phyloP scores from a whole-genome alignment of 768 basidiomycete species.

The Lactarius vividus region DNA sequence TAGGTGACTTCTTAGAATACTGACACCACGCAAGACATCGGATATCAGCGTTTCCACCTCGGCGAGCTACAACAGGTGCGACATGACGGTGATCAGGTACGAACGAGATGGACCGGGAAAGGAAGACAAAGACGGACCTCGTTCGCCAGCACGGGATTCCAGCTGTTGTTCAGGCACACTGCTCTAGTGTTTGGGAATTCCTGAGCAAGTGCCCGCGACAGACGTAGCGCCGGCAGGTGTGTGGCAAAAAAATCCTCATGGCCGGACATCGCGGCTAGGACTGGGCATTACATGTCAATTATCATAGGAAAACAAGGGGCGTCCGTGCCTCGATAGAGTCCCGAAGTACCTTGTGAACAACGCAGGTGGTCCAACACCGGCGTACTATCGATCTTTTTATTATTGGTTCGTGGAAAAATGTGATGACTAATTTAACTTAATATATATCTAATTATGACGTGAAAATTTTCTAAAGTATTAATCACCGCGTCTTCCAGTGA shows the following conservation, averaged over 20 bases:
- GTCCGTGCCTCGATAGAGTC: neutral
- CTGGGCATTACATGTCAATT: neutral
- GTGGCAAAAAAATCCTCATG: neutral
- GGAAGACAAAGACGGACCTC: slow-evolving; percentile 8
- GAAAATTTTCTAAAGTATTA: no score
- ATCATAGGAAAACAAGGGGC: neutral
- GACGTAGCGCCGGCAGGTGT: slow-evolving; percentile 7
- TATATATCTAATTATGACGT: no score
- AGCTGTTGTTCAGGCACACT: neutral
- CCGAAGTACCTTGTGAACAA: neutral
- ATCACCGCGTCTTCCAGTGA: no score
- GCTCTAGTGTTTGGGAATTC: slow-evolving; percentile 10
- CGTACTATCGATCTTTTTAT: neutral
- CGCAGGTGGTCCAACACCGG: neutral
- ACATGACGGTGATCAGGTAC: neutral
- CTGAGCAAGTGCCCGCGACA: slow-evolving; percentile 3
- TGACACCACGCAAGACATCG: neutral
- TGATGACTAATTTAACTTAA: neutral
- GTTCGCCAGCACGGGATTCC: neutral
- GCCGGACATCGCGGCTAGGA: neutral
- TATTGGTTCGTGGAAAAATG: neutral
- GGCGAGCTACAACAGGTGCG: neutral
- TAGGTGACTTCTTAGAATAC: neutral
- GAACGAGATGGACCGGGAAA: neutral
- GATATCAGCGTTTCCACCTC: slow-evolving; percentile 8